phyloP scores from a whole-genome alignment of 306 rosid genomes.

The Begonia fuchsioides region DNA sequence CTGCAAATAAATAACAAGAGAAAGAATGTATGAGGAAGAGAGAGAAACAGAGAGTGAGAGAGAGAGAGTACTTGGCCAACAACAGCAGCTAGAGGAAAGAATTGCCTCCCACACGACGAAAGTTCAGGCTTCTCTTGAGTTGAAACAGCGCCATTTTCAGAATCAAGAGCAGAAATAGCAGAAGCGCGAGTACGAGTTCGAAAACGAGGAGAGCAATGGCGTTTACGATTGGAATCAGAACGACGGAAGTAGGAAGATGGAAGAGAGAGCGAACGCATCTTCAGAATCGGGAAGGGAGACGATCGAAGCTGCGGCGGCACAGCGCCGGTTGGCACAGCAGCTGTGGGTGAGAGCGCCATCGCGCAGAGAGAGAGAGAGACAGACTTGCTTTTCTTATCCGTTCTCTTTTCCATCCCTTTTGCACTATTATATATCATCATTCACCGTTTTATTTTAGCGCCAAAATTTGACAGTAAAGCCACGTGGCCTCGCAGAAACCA shows the following conservation, averaged over 20 bases:
- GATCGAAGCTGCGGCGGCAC: constrained; percentile 19
- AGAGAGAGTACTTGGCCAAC: constrained; percentile 60
- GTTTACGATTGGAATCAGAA: constrained; percentile 6
- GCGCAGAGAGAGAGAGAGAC: constrained; percentile 8
- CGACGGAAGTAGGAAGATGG: constrained; percentile 5
- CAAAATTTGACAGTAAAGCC: too few species aligned
- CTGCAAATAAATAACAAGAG: background rate
- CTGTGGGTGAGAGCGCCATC: constrained; percentile 15
- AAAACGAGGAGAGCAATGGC: constrained; percentile 6
- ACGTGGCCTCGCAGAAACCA: too few species aligned
- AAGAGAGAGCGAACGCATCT: constrained; percentile 14
- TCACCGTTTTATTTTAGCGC: too few species aligned
- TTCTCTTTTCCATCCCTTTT: background rate
- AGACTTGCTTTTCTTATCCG: constrained; percentile 8
- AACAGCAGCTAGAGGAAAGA: constrained; percentile 90
- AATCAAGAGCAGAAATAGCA: constrained; percentile 19
- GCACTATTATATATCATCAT: too few species aligned
- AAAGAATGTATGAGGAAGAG: background rate
- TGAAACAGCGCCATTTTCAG: constrained; percentile 49
- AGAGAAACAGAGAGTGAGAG: background rate
- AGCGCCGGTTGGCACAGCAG: constrained; percentile 7
- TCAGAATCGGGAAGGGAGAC: constrained; percentile 11
- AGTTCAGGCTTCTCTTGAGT: constrained; percentile 20
- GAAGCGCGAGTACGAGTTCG: constrained; percentile 17
- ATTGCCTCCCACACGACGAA: constrained; percentile 49